Evolutionary conservation across 768 basidiomycete genomes (phyloP), one percentile per base, ranked within the genome.

Genomic region (Terana coerulea): DNA sequence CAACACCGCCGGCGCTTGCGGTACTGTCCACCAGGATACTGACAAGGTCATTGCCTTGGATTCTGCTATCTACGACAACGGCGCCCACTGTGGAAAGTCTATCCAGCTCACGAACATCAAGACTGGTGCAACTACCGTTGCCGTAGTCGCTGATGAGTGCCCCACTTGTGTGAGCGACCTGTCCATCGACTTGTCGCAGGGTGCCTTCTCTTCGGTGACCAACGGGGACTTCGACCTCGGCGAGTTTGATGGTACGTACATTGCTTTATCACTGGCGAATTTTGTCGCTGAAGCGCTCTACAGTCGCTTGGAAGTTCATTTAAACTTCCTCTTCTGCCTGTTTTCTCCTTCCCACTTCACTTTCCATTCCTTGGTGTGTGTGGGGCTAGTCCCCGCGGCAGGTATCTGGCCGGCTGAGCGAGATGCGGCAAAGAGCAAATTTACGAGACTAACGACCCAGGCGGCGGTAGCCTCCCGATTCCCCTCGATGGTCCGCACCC

Each of bases 1-100:
- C 41, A 87, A 86, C 41, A 73, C 74, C 33, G 73, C 88, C 7
- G 94, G 94, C 48, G 88, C 90, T 5, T 97, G 95, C 67, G 95
- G 94, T 39, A 57, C 47, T 26, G 61, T 70, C 29, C 65, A 81
- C 75, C 51, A 61, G 2, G 94, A 95, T 68, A 59, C 12, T 24
- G 83, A 72, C 58, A 45, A 72, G 31, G 76, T 90, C 59, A 81
- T 75, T 59, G 88, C 87, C 31, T 77, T 90, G 22, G 83, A 91
- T 65, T 62, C 66, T 37, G 59, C 63, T 35, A 74, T 75, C 30
- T 85, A 83, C 65, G 81, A 79, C 17, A 66, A 77, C 59, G 59
- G 66, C 40, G 71, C 64, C 8, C 72, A 81, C 58, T 97, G 95
- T 61, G 88, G 88, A 51, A 69, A 74, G 61, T 61, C 69, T 42